A percentile compares a stretch with the other conserved stretches of the same genome.
phyloP scores from a whole-genome alignment of 2,329 filamentous ascomycete species.

The Balansia obtecta region DNA sequence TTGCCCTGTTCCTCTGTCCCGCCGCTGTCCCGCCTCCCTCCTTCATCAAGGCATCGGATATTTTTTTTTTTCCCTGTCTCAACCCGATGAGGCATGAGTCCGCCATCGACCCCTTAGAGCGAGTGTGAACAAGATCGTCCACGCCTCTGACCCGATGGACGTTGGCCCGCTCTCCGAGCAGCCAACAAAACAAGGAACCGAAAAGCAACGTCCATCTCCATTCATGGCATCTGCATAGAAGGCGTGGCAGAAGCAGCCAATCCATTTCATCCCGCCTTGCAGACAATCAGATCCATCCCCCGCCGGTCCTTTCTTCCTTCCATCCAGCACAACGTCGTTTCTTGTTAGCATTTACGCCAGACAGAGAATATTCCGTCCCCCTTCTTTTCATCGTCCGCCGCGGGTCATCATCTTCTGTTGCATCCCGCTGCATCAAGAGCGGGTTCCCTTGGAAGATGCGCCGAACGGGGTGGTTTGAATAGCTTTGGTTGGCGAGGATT shows the following conservation, averaged over 20 bases:
- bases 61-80: neutral
- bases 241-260: constrained; percentile 16
- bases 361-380: no score
- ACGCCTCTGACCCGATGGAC: neutral
- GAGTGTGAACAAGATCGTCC: neutral
- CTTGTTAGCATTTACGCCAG: neutral
- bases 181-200: neutral
- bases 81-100: neutral
- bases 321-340: neutral
- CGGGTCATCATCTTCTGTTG: no score
- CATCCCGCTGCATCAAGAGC: no score
- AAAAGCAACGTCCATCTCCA: neutral
- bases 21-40: neutral
- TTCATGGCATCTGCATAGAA: constrained; percentile 18
- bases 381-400: no score
- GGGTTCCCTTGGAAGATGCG: no score
- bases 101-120: neutral
- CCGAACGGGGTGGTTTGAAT: neutral
- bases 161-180: neutral
- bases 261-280: neutral
- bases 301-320: neutral
- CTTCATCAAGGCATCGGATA: neutral
- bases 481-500: neutral
- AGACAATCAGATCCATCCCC: no score
- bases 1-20: neutral